Base-by-base conservation (phyloP, 1,139 yeast genomes). In the Geotrichum siamense region DNA sequence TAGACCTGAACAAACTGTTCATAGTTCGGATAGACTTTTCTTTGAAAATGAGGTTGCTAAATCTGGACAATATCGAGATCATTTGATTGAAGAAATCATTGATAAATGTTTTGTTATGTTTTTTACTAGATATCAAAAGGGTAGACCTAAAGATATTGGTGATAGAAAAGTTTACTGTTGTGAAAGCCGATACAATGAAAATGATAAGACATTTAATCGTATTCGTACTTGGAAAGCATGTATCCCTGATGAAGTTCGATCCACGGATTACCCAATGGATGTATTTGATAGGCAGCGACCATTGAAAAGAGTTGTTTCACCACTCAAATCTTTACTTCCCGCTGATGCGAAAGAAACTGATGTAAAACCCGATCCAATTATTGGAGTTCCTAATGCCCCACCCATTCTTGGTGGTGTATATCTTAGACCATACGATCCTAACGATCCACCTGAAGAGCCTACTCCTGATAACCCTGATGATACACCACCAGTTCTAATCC, bases 221-320 rank as follows among this genome's bases (percentile, higher is more conserved):
- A 91, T 91, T 57, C 77, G 97, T 59, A 91, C 98, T 1, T 91
- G 98, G 98, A 91, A 86, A 63, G 97, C 96, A 3, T 91, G 98
- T 68, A 74, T 91, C 53, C 98, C 98, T 0, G 98, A 91, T 63
- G 98, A 89, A 60, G 84, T 89, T 32, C 78, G 97, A 58, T 89
- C 83, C 51, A 74, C 77, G 41, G 97, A 91, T 61, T 69, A 68
- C 48, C 86, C 86, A 39, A 89, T 93, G 53, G 79, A 80, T 35
- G 44, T 57, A 46, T 69, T 64, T 56, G 71, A 65, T 19, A 55
- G 58, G 32, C 76, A 79, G 1, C 60, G 65, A 23, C 78, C 77
- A 20, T 67, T 77, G 27, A 62, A 70, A 43, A 75, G 94, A 56
- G 78, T 82, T 52, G 89, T 83, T 42, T 85, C 96, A 2, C 98